These are phyloP conservation scores for Hypomyces perniciosus DNA, from an alignment of 2,329 filamentous ascomycete genomes.

Conservation along the genomic window DNA sequence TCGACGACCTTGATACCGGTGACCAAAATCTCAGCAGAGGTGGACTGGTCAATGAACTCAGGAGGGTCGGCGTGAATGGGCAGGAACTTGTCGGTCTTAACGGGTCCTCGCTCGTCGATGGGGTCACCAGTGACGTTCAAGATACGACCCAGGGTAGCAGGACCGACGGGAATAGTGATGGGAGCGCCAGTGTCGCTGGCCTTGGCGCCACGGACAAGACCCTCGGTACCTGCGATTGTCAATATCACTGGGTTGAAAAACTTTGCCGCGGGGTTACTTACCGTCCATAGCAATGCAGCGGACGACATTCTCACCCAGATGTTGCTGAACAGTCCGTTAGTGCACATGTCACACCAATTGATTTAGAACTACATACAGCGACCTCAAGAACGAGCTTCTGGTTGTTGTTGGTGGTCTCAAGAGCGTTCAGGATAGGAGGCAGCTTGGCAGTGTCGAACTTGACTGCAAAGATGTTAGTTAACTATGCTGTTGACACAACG, in stretches of 20 bases:
- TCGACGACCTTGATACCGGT: conserved; percentile 99
- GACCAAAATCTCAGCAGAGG: conserved; percentile 89
- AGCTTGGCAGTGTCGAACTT: conserved; percentile 95
- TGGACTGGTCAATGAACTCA: conserved; percentile 91
- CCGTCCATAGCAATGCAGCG: conserved; percentile 99
- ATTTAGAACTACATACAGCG: conserved; percentile 58
- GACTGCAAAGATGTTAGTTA: conserved; percentile 51
- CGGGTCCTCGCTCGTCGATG: conserved; percentile 97
- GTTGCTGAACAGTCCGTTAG: conserved; percentile 66
- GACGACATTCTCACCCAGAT: conserved; percentile 98
- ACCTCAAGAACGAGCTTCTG: conserved; percentile 96
- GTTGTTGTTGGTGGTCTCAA: conserved; percentile 85
- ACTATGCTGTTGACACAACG: background rate
- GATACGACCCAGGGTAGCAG: conserved; percentile 93
- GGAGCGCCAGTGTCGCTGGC: conserved; percentile 85
- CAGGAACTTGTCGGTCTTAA: conserved; percentile 82
- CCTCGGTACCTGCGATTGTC: conserved; percentile 75
- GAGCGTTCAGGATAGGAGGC: conserved; percentile 94
- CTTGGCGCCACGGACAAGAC: conserved; percentile 89
- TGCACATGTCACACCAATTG: conserved; percentile 10
- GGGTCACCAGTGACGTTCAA: conserved; percentile 99
- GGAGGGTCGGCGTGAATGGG: conserved; percentile 96
- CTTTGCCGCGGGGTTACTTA: conserved; percentile 42
- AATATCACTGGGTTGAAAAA: conserved; percentile 16
- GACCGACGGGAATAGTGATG: conserved; percentile 94